A percentile compares a stretch with the other conserved stretches of the same genome.
These are phyloP conservation scores for Thyridium curvatum DNA, from an alignment of 2,329 filamentous ascomycete genomes.

Conservation along the genomic window DNA sequence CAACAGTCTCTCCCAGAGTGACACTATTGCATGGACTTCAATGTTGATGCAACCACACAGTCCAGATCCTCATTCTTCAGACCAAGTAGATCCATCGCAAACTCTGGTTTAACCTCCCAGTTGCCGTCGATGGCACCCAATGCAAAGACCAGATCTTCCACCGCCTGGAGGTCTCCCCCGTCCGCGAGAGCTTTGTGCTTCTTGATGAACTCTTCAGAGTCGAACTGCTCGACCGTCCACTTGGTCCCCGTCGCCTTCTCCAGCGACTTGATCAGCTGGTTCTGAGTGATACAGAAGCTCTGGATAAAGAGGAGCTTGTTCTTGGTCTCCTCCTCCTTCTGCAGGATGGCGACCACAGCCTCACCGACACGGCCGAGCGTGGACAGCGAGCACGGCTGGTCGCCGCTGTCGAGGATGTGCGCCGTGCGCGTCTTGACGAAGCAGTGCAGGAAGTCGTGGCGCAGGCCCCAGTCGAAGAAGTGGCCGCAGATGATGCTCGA, in stretches of 20 bases:
- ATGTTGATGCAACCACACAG: slow-evolving; percentile 28
- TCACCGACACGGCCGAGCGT: slow-evolving; percentile 25
- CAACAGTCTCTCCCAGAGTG: too few relatives aligned
- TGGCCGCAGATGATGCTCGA: slow-evolving; percentile 31
- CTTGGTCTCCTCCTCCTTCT: slow-evolving; percentile 16
- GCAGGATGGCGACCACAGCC: slow-evolving; percentile 24
- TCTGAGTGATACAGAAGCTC: slow-evolving; percentile 31
- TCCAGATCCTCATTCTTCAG: slow-evolving; percentile 41
- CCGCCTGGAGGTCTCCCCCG: slow-evolving; percentile 25
- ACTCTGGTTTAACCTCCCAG: slow-evolving; percentile 37
- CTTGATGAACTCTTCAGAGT: slow-evolving; percentile 32
- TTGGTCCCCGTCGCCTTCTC: slow-evolving; percentile 21
- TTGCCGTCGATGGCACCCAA: slow-evolving; percentile 40
- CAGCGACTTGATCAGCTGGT: slow-evolving; percentile 23
- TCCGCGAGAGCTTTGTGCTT: slow-evolving; percentile 29
- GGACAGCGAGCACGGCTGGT: slow-evolving; percentile 22
- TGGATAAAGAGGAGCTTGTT: slow-evolving; percentile 30
- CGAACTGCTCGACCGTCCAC: slow-evolving; percentile 22
- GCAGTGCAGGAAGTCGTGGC: slow-evolving; percentile 27
- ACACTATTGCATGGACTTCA: not conserved
- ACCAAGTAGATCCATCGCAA: slow-evolving; percentile 39
- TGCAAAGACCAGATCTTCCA: slow-evolving; percentile 43
- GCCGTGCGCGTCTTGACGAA: slow-evolving; percentile 18
- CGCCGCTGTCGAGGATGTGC: slow-evolving; percentile 26
- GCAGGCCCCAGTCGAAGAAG: slow-evolving; percentile 35